A percentile compares a stretch with the other conserved stretches of the same genome.
Conservation (phyloP, 2,329 filamentous ascomycete genomes). For the Esteya vermicola region DNA sequence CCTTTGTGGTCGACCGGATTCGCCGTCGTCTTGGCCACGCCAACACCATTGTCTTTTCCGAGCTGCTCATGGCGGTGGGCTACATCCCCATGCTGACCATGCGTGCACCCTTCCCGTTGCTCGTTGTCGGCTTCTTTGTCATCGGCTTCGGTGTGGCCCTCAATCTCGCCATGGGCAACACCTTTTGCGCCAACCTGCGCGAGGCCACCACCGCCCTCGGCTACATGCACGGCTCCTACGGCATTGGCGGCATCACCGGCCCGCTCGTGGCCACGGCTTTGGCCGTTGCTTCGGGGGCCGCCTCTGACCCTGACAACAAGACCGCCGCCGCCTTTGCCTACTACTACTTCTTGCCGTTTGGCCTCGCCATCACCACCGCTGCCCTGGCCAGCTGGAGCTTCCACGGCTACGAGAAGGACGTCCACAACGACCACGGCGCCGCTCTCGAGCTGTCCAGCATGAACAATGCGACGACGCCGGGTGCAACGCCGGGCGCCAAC, state of each 20-base stretch:
- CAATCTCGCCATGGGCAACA: constrained; percentile 43
- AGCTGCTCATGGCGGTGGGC: constrained; percentile 40
- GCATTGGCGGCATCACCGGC: constrained; percentile 49
- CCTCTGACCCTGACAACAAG: constrained; percentile 1
- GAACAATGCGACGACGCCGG: background rate
- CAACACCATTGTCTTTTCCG: constrained; percentile 44
- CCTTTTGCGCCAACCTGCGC: constrained; percentile 23
- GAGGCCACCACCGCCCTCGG: constrained; percentile 43
- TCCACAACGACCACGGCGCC: constrained; percentile 5
- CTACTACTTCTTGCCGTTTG: constrained; percentile 57
- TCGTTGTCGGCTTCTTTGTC: constrained; percentile 56
- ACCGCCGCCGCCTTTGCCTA: constrained; percentile 20
- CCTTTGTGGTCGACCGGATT: constrained; percentile 52
- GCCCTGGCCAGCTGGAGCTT: constrained; percentile 52
- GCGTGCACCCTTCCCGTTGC: constrained; percentile 52
- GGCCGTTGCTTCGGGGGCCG: constrained; percentile 39
- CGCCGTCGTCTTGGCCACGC: constrained; percentile 50
- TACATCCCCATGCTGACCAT: constrained; percentile 52
- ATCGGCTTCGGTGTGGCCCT: constrained; percentile 44
- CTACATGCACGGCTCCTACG: constrained; percentile 52
- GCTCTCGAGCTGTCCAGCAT: background rate
- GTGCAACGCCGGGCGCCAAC: background rate
- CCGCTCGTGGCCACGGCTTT: constrained; percentile 65
- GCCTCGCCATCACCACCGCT: constrained; percentile 41
- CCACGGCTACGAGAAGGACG: constrained; percentile 52